Evolutionary conservation across 2,329 filamentous ascomycete genomes (phyloP).

Genomic region (Xylaria sp.): DNA sequence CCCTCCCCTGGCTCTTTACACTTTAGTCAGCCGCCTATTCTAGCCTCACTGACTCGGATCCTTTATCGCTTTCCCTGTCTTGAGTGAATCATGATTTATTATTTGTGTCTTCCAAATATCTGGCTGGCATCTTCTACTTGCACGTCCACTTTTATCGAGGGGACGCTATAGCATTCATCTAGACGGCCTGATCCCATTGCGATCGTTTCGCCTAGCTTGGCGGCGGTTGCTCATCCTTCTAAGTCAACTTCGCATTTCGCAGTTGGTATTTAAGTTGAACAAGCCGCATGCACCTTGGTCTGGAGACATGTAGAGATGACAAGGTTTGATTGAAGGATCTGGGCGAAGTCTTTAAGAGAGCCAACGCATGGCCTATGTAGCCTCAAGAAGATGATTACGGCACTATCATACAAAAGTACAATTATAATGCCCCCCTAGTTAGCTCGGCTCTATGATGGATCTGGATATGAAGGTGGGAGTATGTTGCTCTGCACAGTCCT

Average conservation of each 20-base stretch:
- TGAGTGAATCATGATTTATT: too few species aligned
- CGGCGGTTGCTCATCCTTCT: neutral
- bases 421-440: neutral
- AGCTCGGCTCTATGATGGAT: neutral
- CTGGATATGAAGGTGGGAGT: neutral
- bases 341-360: neutral
- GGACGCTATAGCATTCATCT: neutral
- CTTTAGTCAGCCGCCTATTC: too few species aligned
- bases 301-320: neutral
- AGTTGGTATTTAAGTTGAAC: too few species aligned
- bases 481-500: neutral
- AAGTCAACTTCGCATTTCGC: neutral
- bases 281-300: neutral
- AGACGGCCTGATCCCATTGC: neutral
- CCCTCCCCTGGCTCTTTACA: too few species aligned
- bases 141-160: too few species aligned
- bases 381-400: neutral
- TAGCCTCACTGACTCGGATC: too few species aligned
- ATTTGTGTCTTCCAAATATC: too few species aligned
- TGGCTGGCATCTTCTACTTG: too few species aligned
- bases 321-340: neutral
- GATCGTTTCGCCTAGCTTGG: neutral
- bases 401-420: neutral
- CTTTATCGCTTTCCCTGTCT: too few species aligned
- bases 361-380: constrained; percentile 1